Evolutionary conservation across 495 filamentous ascomycete species (phyloP).

Genomic region (Cercophora newfieldiana): DNA sequence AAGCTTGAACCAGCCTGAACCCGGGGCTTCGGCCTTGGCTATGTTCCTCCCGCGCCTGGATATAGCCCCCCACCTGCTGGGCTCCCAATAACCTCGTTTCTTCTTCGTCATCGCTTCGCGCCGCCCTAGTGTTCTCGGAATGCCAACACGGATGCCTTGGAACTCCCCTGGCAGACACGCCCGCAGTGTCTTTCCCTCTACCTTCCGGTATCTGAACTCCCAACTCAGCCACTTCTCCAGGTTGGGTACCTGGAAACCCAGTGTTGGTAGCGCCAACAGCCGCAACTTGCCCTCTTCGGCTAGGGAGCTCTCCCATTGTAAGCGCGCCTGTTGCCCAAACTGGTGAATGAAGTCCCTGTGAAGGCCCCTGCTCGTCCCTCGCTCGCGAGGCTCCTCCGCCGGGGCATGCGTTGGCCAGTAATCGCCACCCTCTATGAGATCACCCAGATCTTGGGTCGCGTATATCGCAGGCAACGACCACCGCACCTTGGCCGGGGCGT

Average conservation of each 20-base stretch:
- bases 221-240: slow-evolving; percentile 42
- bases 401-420: slow-evolving; percentile 25
- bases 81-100: background rate
- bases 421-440: slow-evolving; percentile 15
- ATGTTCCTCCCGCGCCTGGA: background rate
- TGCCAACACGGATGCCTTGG: background rate
- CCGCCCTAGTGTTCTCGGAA: background rate
- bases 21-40: background rate
- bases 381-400: background rate
- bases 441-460: slow-evolving; percentile 26
- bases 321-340: background rate
- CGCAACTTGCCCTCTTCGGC: slow-evolving; percentile 19
- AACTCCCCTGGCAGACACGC: slow-evolving; percentile 4
- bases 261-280: slow-evolving; percentile 53
- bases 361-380: background rate
- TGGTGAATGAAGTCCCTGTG: background rate
- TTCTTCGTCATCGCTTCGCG: background rate
- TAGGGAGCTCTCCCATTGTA: slow-evolving; percentile 10
- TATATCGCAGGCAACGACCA: slow-evolving; percentile 57
- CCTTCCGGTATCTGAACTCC: slow-evolving; percentile 50
- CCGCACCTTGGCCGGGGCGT: slow-evolving; percentile 53
- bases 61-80: background rate
- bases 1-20: background rate
- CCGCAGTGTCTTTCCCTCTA: slow-evolving; percentile 35
- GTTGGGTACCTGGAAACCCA: slow-evolving; percentile 39